Conservation (phyloP, 495 filamentous ascomycete genomes). For the Podospora didyma region DNA sequence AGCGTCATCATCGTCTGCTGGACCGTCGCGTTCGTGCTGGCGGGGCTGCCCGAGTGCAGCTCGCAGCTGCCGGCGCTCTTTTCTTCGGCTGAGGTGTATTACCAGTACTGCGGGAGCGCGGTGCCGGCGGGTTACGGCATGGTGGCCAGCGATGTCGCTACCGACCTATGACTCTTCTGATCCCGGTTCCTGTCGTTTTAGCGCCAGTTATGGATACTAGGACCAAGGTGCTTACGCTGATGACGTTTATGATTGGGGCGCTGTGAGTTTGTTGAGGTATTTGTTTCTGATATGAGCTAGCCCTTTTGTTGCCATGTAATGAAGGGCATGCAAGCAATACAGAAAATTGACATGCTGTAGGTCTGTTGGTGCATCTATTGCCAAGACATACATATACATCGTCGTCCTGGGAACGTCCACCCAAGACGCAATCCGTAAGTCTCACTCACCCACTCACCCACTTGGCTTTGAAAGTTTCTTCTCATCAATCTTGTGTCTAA, state of each 20-base stretch:
- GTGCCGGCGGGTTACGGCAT: slow-evolving; percentile 11
- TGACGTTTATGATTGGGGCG: slow-evolving; percentile 16
- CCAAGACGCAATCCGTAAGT: slow-evolving; percentile 17
- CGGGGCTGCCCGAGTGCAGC: slow-evolving; percentile 11
- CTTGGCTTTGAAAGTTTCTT: not conserved
- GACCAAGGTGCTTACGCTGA: slow-evolving; percentile 7
- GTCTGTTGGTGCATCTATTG: slow-evolving; percentile 15
- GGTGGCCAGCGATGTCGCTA: slow-evolving; percentile 14
- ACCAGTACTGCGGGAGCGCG: slow-evolving; percentile 6
- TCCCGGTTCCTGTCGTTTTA: slow-evolving; percentile 14
- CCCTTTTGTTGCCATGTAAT: not conserved
- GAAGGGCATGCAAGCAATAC: not conserved
- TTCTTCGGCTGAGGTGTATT: slow-evolving; percentile 1
- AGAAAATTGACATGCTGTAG: not conserved
- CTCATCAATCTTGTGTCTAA: not conserved
- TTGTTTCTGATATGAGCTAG: too few relatives aligned
- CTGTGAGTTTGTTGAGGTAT: slow-evolving; percentile 20
- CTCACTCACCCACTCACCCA: not conserved
- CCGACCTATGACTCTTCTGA: slow-evolving; percentile 18
- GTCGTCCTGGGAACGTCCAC: not conserved
- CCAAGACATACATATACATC: slow-evolving; percentile 19
- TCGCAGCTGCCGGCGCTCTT: slow-evolving; percentile 11
- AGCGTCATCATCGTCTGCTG: slow-evolving; percentile 6
- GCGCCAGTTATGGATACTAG: slow-evolving; percentile 9
- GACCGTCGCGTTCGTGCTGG: slow-evolving; percentile 13